Evolutionary conservation across 192 early-diverging fungal species (phyloP).

Genomic region (Gonapodya prolifera): DNA sequence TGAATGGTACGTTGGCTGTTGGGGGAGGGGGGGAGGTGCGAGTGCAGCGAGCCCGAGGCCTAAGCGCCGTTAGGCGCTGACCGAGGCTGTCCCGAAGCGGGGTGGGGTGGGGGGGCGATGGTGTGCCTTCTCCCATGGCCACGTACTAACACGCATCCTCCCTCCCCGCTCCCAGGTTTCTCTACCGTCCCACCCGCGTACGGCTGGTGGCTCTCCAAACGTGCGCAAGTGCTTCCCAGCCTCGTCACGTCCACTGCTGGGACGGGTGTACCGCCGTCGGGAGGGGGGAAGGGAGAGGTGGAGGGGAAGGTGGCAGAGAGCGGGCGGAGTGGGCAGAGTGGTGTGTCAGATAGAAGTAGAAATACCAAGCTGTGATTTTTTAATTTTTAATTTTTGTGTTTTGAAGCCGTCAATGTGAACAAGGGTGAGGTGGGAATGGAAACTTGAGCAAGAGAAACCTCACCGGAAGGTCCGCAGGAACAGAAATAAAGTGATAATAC

Average conservation of each 20-base stretch:
- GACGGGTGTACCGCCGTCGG: not conserved
- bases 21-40: no score
- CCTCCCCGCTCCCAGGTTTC: not conserved
- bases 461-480: no score
- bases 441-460: no score
- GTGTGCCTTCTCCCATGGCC: not conserved
- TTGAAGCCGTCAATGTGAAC: no score
- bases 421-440: no score
- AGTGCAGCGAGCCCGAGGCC: no score
- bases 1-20: constrained; percentile 22
- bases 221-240: not conserved
- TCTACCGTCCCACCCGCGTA: not conserved
- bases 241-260: constrained; percentile 3
- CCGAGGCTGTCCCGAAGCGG: no score
- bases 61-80: no score
- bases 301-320: not conserved
- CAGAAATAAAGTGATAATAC: not conserved
- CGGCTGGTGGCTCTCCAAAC: not conserved
- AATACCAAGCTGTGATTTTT: no score
- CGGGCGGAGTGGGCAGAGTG: not conserved
- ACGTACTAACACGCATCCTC: not conserved
- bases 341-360: not conserved
- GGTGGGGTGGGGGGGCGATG: not conserved
- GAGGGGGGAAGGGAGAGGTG: not conserved
- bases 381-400: no score